A percentile compares a stretch with the other conserved stretches of the same genome.
phyloP scores from a whole-genome alignment of 2,329 filamentous ascomycete genomes.

The Dactylellina parvicollis region DNA sequence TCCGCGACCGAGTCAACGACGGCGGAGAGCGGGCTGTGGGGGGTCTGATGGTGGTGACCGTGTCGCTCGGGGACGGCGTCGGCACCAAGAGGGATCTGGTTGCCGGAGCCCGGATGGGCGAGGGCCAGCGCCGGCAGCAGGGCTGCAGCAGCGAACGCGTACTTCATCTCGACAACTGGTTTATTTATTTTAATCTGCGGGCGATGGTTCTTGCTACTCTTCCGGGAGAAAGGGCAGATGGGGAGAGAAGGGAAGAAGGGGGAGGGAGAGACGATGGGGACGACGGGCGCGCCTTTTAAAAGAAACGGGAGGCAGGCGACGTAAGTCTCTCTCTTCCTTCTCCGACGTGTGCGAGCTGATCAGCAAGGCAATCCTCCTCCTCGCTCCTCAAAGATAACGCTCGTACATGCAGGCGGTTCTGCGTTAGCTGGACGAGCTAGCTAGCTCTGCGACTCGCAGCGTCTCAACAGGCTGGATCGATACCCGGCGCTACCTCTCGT shows the following conservation, averaged over 20 bases:
- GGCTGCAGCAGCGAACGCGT: constrained; percentile 56
- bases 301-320: constrained; percentile 17
- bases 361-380: constrained; percentile 27
- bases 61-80: constrained; percentile 52
- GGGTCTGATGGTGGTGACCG: constrained; percentile 21
- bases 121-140: constrained; percentile 55
- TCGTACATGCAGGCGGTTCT: too few species aligned
- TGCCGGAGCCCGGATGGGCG: constrained; percentile 52
- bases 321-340: constrained; percentile 14
- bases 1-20: constrained; percentile 44
- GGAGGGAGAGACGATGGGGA: constrained; percentile 6
- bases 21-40: constrained; percentile 32
- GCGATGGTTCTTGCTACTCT: constrained; percentile 22
- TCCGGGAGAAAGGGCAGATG: constrained; percentile 29
- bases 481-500: background rate
- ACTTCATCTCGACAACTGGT: constrained; percentile 55
- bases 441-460: too few species aligned
- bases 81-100: constrained; percentile 45
- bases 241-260: constrained; percentile 40
- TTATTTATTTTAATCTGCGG: background rate
- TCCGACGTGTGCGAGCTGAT: constrained; percentile 23
- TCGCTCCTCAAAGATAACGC: background rate
- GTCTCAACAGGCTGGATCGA: too few species aligned
- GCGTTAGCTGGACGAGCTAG: too few species aligned
- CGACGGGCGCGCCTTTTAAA: constrained; percentile 38